phyloP scores from a whole-genome alignment of 148 eudicot genomes.

The Salicornia ramosissima region DNA sequence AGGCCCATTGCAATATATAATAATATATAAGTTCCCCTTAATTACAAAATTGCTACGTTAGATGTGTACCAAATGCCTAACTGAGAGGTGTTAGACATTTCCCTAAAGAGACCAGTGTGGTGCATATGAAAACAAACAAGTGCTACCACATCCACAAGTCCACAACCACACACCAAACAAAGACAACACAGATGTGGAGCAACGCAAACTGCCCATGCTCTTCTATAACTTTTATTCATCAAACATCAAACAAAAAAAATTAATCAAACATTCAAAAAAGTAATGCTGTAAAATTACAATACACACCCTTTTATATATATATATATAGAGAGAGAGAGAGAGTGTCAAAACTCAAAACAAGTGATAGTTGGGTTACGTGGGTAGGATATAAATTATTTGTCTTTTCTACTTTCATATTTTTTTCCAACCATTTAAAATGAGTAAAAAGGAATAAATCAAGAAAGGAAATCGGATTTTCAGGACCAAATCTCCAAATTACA shows the following conservation, averaged over 20 bases:
- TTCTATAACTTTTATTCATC: not conserved
- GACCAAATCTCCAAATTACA: not conserved
- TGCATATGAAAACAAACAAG: not conserved
- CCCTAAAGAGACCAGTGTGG: too few species aligned
- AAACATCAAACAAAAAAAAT: not conserved
- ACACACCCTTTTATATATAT: not conserved
- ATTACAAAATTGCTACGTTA: too few species aligned
- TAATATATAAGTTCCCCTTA: too few species aligned
- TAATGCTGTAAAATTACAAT: not conserved
- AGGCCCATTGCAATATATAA: too few species aligned
- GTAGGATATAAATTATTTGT: not conserved
- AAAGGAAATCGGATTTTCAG: not conserved
- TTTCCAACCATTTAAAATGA: not conserved
- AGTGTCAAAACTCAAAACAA: too few species aligned
- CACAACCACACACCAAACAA: not conserved
- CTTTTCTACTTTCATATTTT: not conserved
- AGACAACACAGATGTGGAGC: constrained; percentile 1
- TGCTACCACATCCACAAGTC: not conserved
- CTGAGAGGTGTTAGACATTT: too few species aligned
- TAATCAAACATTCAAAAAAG: not conserved
- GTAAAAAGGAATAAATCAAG: not conserved
- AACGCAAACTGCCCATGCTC: not conserved
- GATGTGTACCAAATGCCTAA: too few species aligned
- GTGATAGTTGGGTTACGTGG: not conserved
- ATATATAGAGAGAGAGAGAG: too few species aligned